Evolutionary conservation across 176 grass and related monocot species (phyloP), one percentile per base, ranked within the genome.

Genomic region (Avena insularis): DNA sequence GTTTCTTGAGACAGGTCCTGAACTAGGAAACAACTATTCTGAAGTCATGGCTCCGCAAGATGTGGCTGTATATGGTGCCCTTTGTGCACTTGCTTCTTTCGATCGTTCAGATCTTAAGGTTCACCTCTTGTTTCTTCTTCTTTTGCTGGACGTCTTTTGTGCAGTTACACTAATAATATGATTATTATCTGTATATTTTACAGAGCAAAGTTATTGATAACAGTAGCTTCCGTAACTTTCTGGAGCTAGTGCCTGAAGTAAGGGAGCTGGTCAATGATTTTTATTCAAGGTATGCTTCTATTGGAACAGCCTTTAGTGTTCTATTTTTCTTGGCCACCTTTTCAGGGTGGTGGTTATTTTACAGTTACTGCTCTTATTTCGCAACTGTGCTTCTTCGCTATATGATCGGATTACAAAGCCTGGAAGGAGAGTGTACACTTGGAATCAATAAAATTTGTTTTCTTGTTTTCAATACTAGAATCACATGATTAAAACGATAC

Each of bases 81-180:
- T 99, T 85, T 99, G 97, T 82, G 94, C 94, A 11, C 92, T 99
- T 83, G 97, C 97, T 85, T 99, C 97, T 86, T 99, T 99, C 64
- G 97, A 99, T 80, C 92, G 97, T 45, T 94, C 94, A 61, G 97
- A 99, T n/a, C 85, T 99, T 36, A 99, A 99, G 97, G 97, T 96
- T 86, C 38, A 45, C 75, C 63, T 85, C 88, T 88, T 85, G 17
- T 64, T 58, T 58, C 13, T 84, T 80, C 6, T 40, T 71, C 29
- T 67, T 16, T 78, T 36, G 35, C 23, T 4, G 35, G 21, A 23
- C 36, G 3, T 75, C 2, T 78, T 55, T 51, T 40, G n/a, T 82
- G 67, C 16, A 11, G 27, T 16, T 69, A 21, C 81, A 62, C 69
- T 84, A 7, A 62, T 69, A 6, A 69, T 74, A 45, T 86, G 40